Conservation (phyloP, 2,329 filamentous ascomycete species). For the Xylariomycetidae sp. region DNA sequence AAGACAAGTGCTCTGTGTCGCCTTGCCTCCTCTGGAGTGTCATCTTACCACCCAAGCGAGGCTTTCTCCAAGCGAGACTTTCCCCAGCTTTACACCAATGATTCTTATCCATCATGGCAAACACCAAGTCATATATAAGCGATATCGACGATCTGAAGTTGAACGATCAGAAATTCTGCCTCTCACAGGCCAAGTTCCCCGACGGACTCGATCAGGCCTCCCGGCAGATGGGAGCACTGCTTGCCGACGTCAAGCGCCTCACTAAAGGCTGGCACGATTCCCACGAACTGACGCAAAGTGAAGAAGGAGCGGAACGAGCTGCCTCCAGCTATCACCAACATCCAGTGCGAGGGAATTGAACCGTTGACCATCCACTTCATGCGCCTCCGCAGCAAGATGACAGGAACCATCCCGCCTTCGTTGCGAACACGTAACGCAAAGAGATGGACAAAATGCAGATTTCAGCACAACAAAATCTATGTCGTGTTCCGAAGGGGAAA, state of each 20-base stretch:
- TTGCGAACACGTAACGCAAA: conserved; percentile 42
- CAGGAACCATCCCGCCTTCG: conserved; percentile 25
- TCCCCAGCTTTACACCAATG: neutral
- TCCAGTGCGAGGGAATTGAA: conserved; percentile 32
- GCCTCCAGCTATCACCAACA: conserved; percentile 29
- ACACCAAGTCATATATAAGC: conserved; percentile 29
- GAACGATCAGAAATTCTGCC: conserved; percentile 26
- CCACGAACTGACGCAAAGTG: conserved; percentile 30
- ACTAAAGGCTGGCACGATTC: conserved; percentile 28
- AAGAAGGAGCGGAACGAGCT: conserved; percentile 29
- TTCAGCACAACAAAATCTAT: no score
- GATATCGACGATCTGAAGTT: conserved; percentile 26
- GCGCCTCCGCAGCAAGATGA: conserved; percentile 26
- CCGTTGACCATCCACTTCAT: conserved; percentile 33
- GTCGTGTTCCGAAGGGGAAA: neutral
- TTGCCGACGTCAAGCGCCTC: conserved; percentile 29
- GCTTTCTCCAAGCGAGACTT: no score
- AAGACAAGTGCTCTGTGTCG: no score
- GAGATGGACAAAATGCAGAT: no score
- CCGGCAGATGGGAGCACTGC: conserved; percentile 33
- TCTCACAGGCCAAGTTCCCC: conserved; percentile 30
- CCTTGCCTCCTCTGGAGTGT: no score
- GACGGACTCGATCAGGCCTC: conserved; percentile 32
- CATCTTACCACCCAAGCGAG: no score
- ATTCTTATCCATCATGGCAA: conserved; percentile 16